Evolutionary conservation across 352 stramenopile genomes (phyloP).

Genomic region (Phytopythium sindhum): DNA sequence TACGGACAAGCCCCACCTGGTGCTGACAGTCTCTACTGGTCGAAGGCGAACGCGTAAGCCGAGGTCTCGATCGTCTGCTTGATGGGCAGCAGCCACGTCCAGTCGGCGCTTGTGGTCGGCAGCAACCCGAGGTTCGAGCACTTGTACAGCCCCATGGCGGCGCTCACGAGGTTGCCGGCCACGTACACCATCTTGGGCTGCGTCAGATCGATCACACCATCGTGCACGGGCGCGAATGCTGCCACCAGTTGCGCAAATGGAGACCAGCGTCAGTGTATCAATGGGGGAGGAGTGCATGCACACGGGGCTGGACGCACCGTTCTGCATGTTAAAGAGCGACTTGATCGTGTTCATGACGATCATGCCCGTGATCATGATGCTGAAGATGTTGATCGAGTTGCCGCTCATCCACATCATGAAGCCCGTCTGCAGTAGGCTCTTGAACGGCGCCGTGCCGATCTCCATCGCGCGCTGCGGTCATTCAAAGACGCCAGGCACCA

Average conservation of each 20-base stretch:
- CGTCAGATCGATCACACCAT: slow-evolving; percentile 74
- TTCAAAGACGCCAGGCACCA: neutral
- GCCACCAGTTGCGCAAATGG: neutral
- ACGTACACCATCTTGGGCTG: slow-evolving; percentile 90
- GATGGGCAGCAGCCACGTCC: slow-evolving; percentile 88
- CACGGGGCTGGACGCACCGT: slow-evolving; percentile 22
- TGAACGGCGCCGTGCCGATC: slow-evolving; percentile 88
- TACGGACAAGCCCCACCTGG: no score
- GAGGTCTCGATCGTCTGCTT: slow-evolving; percentile 79
- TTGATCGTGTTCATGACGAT: slow-evolving; percentile 92
- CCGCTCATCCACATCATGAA: slow-evolving; percentile 97
- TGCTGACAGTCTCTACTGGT: slow-evolving; percentile 20
- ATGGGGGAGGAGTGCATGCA: slow-evolving; percentile 2
- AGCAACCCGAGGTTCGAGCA: slow-evolving; percentile 90
- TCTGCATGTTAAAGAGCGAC: slow-evolving; percentile 83
- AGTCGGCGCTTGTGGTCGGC: slow-evolving; percentile 90
- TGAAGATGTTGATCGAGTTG: slow-evolving; percentile 94
- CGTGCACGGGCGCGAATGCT: slow-evolving; percentile 77
- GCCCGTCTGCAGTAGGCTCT: slow-evolving; percentile 90
- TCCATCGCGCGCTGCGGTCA: slow-evolving; percentile 82
- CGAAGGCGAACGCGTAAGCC: slow-evolving; percentile 51
- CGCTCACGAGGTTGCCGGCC: slow-evolving; percentile 80
- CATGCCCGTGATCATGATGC: slow-evolving; percentile 93
- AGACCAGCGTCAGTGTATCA: neutral
- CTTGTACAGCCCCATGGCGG: slow-evolving; percentile 91